phyloP scores from a whole-genome alignment of 73 alveolate species.

The Paraurostyla sp. region DNA sequence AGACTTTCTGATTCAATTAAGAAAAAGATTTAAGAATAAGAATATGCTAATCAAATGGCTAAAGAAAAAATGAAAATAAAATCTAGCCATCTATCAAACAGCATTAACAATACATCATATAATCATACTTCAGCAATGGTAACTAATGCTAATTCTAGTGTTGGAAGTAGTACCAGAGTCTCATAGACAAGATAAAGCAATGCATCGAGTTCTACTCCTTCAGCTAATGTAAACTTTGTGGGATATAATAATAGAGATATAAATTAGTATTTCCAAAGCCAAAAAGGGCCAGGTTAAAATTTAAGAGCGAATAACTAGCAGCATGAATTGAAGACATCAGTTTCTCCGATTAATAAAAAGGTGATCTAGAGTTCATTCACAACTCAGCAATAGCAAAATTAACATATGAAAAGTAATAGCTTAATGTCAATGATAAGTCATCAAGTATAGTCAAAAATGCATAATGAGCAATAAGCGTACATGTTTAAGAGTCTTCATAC shows the following conservation, averaged over 20 bases:
- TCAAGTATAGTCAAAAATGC: neutral
- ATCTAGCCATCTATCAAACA: neutral
- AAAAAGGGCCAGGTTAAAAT: neutral
- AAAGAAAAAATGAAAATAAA: constrained; percentile 13
- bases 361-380: neutral
- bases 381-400: neutral
- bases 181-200: neutral
- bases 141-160: constrained; percentile 9
- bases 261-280: neutral
- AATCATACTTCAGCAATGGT: neutral
- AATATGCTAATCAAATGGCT: neutral
- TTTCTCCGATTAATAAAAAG: neutral
- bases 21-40: constrained; percentile 10
- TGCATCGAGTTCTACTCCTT: neutral
- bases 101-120: too few relatives aligned
- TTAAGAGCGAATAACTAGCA: neutral
- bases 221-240: neutral
- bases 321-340: neutral
- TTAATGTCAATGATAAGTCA: constrained; percentile 29
- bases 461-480: neutral
- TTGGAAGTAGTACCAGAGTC: constrained; percentile 19
- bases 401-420: neutral
- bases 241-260: neutral
- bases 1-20: constrained; percentile 29
- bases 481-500: constrained; percentile 2